Evolutionary conservation across 768 basidiomycete genomes (phyloP), one percentile per base, ranked within the genome.

Genomic region (Mycena olivaceomarginata): DNA sequence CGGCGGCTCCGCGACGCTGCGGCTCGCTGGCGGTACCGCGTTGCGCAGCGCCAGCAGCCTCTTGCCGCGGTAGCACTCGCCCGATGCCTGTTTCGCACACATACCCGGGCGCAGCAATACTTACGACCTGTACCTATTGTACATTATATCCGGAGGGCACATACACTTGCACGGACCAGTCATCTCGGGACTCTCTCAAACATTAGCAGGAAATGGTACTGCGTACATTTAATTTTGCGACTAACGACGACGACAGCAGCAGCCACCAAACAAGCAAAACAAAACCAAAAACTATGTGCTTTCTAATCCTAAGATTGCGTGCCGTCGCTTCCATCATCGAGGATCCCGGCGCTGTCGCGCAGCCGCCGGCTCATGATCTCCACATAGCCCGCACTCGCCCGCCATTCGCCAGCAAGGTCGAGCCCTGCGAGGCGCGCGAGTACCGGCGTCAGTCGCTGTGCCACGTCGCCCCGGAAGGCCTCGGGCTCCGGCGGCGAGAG

Each of bases 41-140:
- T 86, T 98, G 25, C 93, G 97, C 48, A 95, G 98, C 9, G 97
- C 96, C 59, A 92, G 95, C 45, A 95, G 90, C 79, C 88, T 98
- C 9, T 88, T 98, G 41, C 97, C 97, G 12, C 87, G 97, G 81
- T 98, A 87, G 87, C 73, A 41, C 18, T 37, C 16, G 56, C 20
- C 4, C 15, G 22, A 60, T 48, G 37, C 20, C 43, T 43, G 20
- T 48, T 8, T 31, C 43, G 5, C 43, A 8, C 12, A 10, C 22
- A 41, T 20, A 41, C 53, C 46, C 25, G 43, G 12, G 41, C 43
- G 10, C 41, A 41, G 43, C 37, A 43, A 64, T 45, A 70, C 60
- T 70, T 53, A 75, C 64, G 41, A 39, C 31, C 51, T 67, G 67
- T 56, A 41, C 43, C 9, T 41, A 53, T 67, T 67, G 39, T 67